Base-by-base conservation (phyloP, 345 rosid species). In the Gossypium turneri region DNA sequence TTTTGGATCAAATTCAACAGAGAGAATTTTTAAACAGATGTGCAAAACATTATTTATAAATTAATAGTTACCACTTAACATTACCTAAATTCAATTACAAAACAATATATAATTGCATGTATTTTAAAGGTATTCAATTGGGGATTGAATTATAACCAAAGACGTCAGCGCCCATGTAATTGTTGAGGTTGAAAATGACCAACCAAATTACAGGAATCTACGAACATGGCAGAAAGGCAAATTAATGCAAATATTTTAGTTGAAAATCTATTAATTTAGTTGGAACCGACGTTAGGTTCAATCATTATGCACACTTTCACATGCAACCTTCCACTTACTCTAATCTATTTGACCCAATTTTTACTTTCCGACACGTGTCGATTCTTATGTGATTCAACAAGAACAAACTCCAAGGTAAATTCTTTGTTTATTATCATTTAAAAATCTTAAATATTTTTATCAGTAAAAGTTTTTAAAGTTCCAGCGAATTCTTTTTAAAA, bases 241-340 rank as follows among this genome's bases (percentile, higher is more conserved):
- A 5, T 5, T 34, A 13, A 50, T 4, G 41, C 7, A 34, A 4
- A 34, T 55, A 55, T 9, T 55, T 8, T 55, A 56, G 22, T 56
- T 56, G 56, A 12, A 22, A 22, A 58, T 22, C 13, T 3, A 57
- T 20, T 57, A 10, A 22, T 22, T 0, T 20, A 20, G 29, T 34
- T 34, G 41, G 59, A 65, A 2, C 52, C 52, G 44, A 65, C 70
- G 29, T 19, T 29, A 4, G n/a, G 10, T 66, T 44, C 53, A 66
- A 66, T 66, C 53, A 66, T 66, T 66, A 44, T 44, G n/a, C 70
- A 44, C 70, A 20, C 70, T 11, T 44, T 66, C 52, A 65, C 70
- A 65, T 65, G 70, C 50, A 64, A 43, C 17, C 52, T 2, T 29
- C 48, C 70, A 19, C 12, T 34, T 34, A 34, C 41, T 34, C 41